Percentiles rank a stretch among this genome's conserved stretches.
Conservation (phyloP, 495 filamentous ascomycete genomes). For the Penicillium maclennaniae region DNA sequence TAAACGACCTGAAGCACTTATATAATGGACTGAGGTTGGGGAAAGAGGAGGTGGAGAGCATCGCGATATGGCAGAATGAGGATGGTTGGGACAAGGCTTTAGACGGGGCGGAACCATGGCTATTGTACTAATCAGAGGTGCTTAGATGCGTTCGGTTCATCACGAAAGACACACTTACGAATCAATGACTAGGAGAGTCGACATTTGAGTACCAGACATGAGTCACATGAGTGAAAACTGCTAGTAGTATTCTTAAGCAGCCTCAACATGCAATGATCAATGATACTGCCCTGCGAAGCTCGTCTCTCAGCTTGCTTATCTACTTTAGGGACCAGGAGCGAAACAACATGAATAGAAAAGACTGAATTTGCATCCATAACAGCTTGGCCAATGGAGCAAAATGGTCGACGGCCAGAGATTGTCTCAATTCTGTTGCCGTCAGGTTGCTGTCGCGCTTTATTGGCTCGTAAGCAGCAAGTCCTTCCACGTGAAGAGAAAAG, state of each 20-base stretch:
- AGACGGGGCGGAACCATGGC: conserved; percentile 37
- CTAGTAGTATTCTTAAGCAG: conserved; percentile 16
- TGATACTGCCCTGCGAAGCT: conserved; percentile 49
- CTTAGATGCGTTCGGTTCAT: conserved; percentile 5
- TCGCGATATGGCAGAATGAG: conserved; percentile 44
- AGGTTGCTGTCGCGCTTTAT: neutral
- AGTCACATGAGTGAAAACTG: neutral
- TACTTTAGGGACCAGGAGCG: neutral
- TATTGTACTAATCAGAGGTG: conserved; percentile 25
- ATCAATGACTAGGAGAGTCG: neutral
- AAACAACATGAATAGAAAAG: too few species aligned
- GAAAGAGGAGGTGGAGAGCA: conserved; percentile 41
- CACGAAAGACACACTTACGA: neutral
- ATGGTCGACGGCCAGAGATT: conserved; percentile 45
- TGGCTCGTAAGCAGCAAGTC: too few species aligned
- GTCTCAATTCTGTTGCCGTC: neutral
- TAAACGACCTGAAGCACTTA: conserved; percentile 32
- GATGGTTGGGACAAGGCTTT: conserved; percentile 43
- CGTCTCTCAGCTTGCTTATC: conserved; percentile 40
- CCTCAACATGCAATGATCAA: conserved; percentile 35
- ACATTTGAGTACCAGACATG: neutral
- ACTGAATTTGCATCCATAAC: too few species aligned
- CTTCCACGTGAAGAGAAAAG: too few species aligned
- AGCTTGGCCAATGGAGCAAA: conserved; percentile 58
- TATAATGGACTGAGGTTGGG: conserved; percentile 45